These are phyloP conservation scores for Pseudogymnoascus sp. DNA, from an alignment of 2,329 filamentous ascomycete species.

Conservation along the genomic window DNA sequence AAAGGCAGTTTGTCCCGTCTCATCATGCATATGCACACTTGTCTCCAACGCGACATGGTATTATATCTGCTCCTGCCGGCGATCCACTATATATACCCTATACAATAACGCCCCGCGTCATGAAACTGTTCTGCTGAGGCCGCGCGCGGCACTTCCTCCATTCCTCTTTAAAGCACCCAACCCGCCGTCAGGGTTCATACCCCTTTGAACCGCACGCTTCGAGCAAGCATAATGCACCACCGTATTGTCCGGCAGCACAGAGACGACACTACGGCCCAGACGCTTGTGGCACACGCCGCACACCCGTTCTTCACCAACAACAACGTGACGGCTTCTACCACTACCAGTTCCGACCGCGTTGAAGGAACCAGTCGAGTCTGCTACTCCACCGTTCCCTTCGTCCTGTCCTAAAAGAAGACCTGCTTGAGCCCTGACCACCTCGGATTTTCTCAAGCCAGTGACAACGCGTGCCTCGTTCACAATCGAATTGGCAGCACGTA, in stretches of 20 bases:
- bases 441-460: constrained; percentile 66
- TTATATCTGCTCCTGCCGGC: neutral
- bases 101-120: constrained; percentile 6
- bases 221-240: constrained; percentile 80
- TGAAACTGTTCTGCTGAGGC: constrained; percentile 1
- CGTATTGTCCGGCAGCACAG: constrained; percentile 75
- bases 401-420: constrained; percentile 66
- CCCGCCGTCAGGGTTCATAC: constrained; percentile 11
- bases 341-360: constrained; percentile 41
- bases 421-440: constrained; percentile 70
- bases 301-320: constrained; percentile 79
- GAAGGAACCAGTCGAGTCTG: neutral
- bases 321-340: constrained; percentile 60
- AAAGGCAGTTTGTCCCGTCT: constrained; percentile 19
- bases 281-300: constrained; percentile 92
- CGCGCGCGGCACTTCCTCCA: neutral
- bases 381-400: constrained; percentile 40
- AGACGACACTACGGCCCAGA: constrained; percentile 82
- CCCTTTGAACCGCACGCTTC: constrained; percentile 38
- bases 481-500: constrained; percentile 74
- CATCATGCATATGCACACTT: neutral
- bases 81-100: neutral
- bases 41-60: neutral
- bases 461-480: constrained; percentile 76
- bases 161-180: neutral